Evolutionary conservation across 2,329 filamentous ascomycete genomes (phyloP), one percentile per base, ranked within the genome.

Genomic region (Fusarium sp.): DNA sequence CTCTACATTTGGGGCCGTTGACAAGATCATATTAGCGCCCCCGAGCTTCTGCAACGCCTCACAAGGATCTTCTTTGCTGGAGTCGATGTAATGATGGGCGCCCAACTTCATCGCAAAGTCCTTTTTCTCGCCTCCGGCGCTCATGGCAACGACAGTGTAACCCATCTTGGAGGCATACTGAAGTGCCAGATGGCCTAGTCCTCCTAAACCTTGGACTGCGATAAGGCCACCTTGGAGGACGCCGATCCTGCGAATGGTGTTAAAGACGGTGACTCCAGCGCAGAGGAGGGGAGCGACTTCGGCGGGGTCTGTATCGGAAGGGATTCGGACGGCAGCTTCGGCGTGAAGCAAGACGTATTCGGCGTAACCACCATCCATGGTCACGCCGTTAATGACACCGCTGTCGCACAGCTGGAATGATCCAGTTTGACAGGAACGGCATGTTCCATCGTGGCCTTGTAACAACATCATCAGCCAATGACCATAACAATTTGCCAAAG

Each of bases 151-250:
- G 7, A 93, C 89, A 58, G 88, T 86, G 81, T 91, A 94, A 15
- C 93, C 93, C 92, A 94, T 94, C 80, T 90, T 90, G 52, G 84
- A 84, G 3, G 92, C 92, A 78, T 91, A 95, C 78, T 94, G 92
- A 38, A 95, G 89, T 0, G 92, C 93, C 35, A 95, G 79, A 79
- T 95, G 93, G 5, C 93, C 93, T 1, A 95, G 85, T 1, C 93
- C 93, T 49, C 94, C 90, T 11, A 95, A 84, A 15, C 92, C 93
- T 70, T 95, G 90, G 37, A 90, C 77, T 15, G 87, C 88, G 1
- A 90, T 84, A 0, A 86, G 67, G 21, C 81, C 83, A 16, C 88
- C 88, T 56, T 86, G 84, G 70, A 84, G 81, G 39, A 89, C 81
- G 19, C 82, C 76, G 67, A 87, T 83, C 78, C 87, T 87, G 66